Base-by-base conservation (phyloP, 2,329 filamentous ascomycete genomes). In the Penicillium psychrosexuale region DNA sequence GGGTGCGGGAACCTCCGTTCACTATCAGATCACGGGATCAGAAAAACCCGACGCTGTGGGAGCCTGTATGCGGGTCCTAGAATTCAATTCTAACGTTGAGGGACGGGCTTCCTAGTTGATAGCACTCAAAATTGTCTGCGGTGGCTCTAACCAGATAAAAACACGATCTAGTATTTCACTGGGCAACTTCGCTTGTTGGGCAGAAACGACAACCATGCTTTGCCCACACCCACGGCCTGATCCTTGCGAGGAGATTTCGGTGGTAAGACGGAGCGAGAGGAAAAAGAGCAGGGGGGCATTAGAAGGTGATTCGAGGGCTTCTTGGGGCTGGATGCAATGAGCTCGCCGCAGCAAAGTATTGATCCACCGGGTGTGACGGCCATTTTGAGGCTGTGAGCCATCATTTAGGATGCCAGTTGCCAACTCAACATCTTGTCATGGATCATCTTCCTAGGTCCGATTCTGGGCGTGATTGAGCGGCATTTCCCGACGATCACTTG, bases 11-110 rank as follows among this genome's bases (percentile, higher is more conserved):
- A 63, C 57, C 63, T 66, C 66, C 65, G 66, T 70, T 64, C 49
- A 64, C 62, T 65, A 65, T 66, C 61, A 56, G 62, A 69, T 74
- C 73, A 75, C 72, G 71, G 69, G 73, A 75, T 64, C 61, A 61
- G 56, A 66, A 55, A 60, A 65, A 66, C 70, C 72, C 72, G 66
- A 61, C 62, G 61, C 63, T 57, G 61, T 71, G 73, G 63, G 71
- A 68, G 61, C 61, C 54, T 65, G 62, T 64, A 72, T 66, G 68
- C 68, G 69, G 68, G 71, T 68, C 66, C 55, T 43, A 54, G 58
- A 74, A 72, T 72, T 61, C 69, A 73, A 74, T 69, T 71, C 66
- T 62, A 72, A 75, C 72, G 68, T 75, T 70, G 59, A 61, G 58
- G 52, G 37, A 62, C 33, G 43, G 43, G 27, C 46, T 52, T 44